Evolutionary conservation across 1,284 basidiomycete genomes (phyloP).

Genomic region (Ganoderma sinense): DNA sequence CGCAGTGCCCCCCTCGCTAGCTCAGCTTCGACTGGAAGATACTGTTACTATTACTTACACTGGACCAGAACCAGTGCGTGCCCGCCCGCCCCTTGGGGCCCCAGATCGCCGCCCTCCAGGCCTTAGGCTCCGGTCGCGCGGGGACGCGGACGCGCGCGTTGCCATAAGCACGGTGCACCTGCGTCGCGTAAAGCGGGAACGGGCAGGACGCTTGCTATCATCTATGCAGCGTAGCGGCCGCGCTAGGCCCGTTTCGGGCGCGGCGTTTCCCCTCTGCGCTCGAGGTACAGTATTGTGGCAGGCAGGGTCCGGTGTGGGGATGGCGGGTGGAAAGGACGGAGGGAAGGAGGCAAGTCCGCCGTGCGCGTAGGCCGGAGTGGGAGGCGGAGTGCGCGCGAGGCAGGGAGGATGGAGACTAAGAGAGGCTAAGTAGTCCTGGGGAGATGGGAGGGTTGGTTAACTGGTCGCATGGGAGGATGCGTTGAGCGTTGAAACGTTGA

Average conservation of each 20-base stretch:
- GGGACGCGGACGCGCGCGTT: constrained; percentile 3
- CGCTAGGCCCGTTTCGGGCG: background rate
- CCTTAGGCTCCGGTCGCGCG: background rate
- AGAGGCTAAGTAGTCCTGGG: no score
- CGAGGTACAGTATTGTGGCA: no score
- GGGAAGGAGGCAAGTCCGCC: no score
- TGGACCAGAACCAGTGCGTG: no score
- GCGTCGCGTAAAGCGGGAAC: no score
- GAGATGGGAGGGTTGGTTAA: no score
- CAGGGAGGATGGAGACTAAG: no score
- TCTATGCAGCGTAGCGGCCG: background rate
- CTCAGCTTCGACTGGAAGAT: no score
- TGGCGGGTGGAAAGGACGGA: background rate
- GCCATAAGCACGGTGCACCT: background rate
- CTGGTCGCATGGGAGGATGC: background rate
- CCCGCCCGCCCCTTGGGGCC: background rate
- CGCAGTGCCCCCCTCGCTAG: background rate
- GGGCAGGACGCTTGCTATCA: no score
- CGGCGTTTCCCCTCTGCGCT: background rate
- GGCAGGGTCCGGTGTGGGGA: background rate
- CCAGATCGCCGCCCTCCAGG: background rate
- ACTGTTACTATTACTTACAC: no score
- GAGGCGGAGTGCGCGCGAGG: no score
- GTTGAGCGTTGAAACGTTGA: background rate
- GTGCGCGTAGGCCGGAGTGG: no score